These are phyloP conservation scores for Acanthamoeba sp. DNA, from an alignment of 208 protist species.

Conservation along the genomic window DNA sequence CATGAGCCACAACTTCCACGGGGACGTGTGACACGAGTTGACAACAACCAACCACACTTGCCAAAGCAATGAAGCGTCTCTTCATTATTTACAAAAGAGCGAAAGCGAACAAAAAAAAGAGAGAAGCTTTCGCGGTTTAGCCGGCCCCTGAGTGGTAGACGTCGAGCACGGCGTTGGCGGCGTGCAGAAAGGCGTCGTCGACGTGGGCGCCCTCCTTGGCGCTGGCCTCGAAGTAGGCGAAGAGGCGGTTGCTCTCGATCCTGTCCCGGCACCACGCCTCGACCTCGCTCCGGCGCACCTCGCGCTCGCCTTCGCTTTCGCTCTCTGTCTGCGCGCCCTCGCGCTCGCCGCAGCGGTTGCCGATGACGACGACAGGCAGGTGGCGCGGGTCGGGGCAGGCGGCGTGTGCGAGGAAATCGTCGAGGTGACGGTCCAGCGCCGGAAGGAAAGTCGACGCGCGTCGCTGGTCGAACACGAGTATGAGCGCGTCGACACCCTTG, in stretches of 20 bases:
- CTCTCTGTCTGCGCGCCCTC: background rate
- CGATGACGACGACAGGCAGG: conserved; percentile 37
- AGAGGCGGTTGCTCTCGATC: background rate
- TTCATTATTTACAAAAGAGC: background rate
- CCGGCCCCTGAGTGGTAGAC: background rate
- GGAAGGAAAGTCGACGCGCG: background rate
- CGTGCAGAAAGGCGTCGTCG: conserved; percentile 26
- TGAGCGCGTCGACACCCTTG: conserved; percentile 27
- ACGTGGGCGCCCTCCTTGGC: background rate
- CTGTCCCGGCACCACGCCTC: conserved; percentile 25
- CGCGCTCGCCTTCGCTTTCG: conserved; percentile 13
- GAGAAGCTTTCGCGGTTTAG: background rate
- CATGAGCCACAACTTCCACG: too few relatives aligned
- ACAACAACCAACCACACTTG: background rate
- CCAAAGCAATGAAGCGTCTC: background rate
- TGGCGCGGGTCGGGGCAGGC: background rate
- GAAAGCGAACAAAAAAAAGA: background rate
- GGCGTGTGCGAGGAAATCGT: conserved; percentile 23
- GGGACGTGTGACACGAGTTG: background rate
- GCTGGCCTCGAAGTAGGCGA: conserved; percentile 35
- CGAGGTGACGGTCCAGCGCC: background rate
- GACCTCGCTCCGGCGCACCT: background rate
- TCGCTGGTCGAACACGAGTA: conserved; percentile 32
- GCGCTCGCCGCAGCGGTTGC: conserved; percentile 3
- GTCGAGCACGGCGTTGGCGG: background rate